Conservation (phyloP, 768 basidiomycete genomes). For the Omphalotus guepiniiformis region DNA sequence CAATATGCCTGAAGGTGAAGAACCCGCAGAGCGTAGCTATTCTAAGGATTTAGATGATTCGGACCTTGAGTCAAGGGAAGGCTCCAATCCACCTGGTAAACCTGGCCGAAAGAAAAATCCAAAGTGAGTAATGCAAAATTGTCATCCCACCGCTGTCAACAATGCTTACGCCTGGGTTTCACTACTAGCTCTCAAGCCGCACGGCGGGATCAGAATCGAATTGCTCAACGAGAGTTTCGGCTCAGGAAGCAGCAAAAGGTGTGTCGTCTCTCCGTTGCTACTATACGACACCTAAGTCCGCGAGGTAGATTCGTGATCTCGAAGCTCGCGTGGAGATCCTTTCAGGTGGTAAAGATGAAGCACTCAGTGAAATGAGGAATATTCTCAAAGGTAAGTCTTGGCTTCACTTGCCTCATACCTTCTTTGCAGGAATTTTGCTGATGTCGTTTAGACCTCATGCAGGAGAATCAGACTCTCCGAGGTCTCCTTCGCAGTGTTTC, state of each 20-base stretch:
- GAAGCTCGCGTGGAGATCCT: constrained; percentile 94
- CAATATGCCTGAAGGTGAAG: constrained; percentile 46
- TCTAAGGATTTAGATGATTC: constrained; percentile 69
- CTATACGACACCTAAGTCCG: constrained; percentile 3
- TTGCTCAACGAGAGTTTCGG: constrained; percentile 92
- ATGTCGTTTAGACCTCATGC: constrained; percentile 64
- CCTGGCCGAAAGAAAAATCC: constrained; percentile 89
- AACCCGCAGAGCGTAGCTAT: constrained; percentile 56
- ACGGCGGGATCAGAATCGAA: constrained; percentile 83
- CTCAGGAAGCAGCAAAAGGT: constrained; percentile 88
- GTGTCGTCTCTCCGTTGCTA: constrained; percentile 15
- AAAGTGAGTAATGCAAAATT: constrained; percentile 47
- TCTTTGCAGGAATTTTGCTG: too few relatives aligned
- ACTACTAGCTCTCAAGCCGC: constrained; percentile 76
- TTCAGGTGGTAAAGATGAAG: constrained; percentile 89
- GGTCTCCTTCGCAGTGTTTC: constrained; percentile 72
- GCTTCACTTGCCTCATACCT: background rate
- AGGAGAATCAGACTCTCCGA: constrained; percentile 83
- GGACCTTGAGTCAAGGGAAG: constrained; percentile 57
- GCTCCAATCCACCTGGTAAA: constrained; percentile 44
- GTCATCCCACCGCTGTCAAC: constrained; percentile 9
- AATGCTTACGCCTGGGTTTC: constrained; percentile 11
- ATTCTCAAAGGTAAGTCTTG: constrained; percentile 62
- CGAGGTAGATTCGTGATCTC: constrained; percentile 80
- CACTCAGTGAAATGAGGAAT: constrained; percentile 75